These are phyloP conservation scores for Trichoderma endophyticum DNA, from an alignment of 2,329 filamentous ascomycete species.

Conservation along the genomic window DNA sequence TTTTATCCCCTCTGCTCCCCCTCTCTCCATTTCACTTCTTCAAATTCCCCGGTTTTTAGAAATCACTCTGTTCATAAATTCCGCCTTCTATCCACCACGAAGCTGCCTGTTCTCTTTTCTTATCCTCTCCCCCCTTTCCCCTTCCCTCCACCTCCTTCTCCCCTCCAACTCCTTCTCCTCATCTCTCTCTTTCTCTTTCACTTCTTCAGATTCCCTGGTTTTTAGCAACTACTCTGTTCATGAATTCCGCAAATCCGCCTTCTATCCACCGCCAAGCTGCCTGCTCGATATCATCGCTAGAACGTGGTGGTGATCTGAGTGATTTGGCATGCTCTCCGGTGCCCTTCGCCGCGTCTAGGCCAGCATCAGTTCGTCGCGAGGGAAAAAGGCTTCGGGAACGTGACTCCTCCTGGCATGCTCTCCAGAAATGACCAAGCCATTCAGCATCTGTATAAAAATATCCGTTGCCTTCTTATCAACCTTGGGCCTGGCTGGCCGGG, in stretches of 20 bases:
- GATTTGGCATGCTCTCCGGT: background rate
- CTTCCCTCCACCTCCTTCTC: too few relatives aligned
- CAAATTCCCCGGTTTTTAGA: background rate
- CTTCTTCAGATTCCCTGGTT: too few relatives aligned
- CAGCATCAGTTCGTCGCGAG: background rate
- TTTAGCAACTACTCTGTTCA: too few relatives aligned
- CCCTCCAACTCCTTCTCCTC: too few relatives aligned
- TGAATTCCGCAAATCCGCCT: constrained; percentile 23
- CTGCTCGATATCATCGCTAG: constrained; percentile 29
- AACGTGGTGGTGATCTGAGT: constrained; percentile 12
- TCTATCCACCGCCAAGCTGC: constrained; percentile 36
- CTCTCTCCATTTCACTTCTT: background rate
- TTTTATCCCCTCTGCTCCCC: too few relatives aligned
- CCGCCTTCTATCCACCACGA: constrained; percentile 32
- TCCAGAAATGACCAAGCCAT: too few relatives aligned
- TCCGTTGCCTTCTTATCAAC: constrained; percentile 29
- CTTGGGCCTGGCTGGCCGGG: constrained; percentile 4
- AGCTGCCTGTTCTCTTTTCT: constrained; percentile 29
- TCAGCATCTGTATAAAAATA: constrained; percentile 26
- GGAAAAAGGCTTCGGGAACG: background rate
- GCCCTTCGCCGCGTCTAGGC: background rate
- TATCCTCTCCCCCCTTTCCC: too few relatives aligned
- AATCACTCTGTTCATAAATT: background rate
- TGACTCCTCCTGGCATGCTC: background rate
- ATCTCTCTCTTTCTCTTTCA: too few relatives aligned